Base-by-base conservation (phyloP, 106 monocot species). In the Allium fistulosum region DNA sequence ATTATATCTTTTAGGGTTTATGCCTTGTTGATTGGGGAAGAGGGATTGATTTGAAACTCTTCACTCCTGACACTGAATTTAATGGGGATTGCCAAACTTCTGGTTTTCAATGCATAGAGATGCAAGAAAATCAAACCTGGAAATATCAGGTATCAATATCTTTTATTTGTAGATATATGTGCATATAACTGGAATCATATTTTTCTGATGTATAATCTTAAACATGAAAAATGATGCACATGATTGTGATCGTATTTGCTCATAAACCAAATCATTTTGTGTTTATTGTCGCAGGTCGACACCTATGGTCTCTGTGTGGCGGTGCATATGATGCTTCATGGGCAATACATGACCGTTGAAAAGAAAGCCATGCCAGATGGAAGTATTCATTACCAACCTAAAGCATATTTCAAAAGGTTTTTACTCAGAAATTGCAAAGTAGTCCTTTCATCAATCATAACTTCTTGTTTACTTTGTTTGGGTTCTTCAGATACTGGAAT, bases 1-100 rank as follows among this genome's bases (percentile, higher is more conserved):
- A 49, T 50, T 10, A 68, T 53, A 46, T 50, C 22, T 57, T 87
- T 14, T 79, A 97, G 97, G 97, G 92, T 37, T 80, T 97, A 64
- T 97, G 97, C 80, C 89, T 97, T 55, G 88, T 97, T 9, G 97
- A 97, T 22, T 97, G 92, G 97, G 97, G 97, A 58, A 84, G 82
- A 57, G 92, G 89, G 7, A 92, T 97, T 51, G 97, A 97, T 45
- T 9, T 92, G 18, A 72, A 46, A 26, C 80, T 92, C 50, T 97
- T 92, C 59, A 84, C 97, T 16, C 27, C 69, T 2, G 75, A 75
- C 52, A 83, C 79, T 15, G 70, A 82, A 51, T 97, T 97, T 67
- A 17, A 68, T 1, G 92, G 92, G 0, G 89, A 89, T 57, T 89
- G 80, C 62, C 70, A 77, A 72, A 92, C 92, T 45, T 97, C 97